These are phyloP conservation scores for Linaria vulgaris DNA, from an alignment of 257 asterid genomes.

Conservation along the genomic window DNA sequence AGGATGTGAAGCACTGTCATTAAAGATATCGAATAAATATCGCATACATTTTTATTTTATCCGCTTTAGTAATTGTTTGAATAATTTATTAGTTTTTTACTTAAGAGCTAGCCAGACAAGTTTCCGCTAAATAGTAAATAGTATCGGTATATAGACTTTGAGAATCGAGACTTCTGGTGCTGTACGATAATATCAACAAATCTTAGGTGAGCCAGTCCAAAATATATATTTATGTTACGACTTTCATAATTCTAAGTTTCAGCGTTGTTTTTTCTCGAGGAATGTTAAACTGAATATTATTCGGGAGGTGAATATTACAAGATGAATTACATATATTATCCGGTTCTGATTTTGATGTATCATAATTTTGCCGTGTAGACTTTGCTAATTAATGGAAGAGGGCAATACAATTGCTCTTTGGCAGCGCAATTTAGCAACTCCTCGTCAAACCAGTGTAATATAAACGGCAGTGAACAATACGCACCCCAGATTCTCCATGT, in stretches of 20 bases:
- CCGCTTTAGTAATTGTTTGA: too few relatives aligned
- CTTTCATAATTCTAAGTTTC: too few relatives aligned
- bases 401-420: constrained; percentile 75
- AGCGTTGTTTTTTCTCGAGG: not conserved
- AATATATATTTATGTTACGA: too few relatives aligned
- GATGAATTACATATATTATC: not conserved
- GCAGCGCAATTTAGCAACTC: constrained; percentile 51
- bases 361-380: constrained; percentile 29
- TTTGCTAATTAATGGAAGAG: constrained; percentile 79
- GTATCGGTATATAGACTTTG: too few relatives aligned
- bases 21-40: too few relatives aligned
- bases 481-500: constrained; percentile 69
- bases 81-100: too few relatives aligned
- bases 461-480: constrained; percentile 63
- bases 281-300: not conserved
- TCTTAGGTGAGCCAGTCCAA: not conserved
- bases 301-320: not conserved
- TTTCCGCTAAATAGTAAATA: too few relatives aligned
- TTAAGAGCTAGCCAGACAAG: too few relatives aligned
- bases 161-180: too few relatives aligned
- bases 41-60: too few relatives aligned
- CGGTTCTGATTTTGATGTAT: not conserved
- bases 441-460: constrained; percentile 38
- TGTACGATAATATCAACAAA: not conserved
- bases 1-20: too few relatives aligned